Conservation (phyloP, 495 filamentous ascomycete genomes). For the Filosporella fistucella region DNA sequence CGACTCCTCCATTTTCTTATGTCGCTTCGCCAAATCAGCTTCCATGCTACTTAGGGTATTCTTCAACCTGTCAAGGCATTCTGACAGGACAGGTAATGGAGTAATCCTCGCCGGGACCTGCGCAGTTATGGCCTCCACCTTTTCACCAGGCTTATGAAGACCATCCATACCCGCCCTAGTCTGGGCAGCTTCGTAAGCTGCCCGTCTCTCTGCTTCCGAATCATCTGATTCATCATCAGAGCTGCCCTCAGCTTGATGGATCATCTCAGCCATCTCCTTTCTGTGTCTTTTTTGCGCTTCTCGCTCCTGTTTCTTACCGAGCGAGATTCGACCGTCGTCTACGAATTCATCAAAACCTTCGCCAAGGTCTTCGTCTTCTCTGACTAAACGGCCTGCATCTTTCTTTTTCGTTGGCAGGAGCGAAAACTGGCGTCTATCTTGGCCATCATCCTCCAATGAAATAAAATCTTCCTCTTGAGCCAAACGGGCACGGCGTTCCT, state of each 20-base stretch:
- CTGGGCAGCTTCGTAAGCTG: constrained; percentile 87
- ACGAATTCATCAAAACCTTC: constrained; percentile 94
- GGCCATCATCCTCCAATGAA: constrained; percentile 57
- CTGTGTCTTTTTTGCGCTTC: constrained; percentile 63
- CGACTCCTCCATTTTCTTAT: constrained; percentile 56
- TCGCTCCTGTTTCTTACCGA: constrained; percentile 77
- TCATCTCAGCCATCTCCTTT: constrained; percentile 77
- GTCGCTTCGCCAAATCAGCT: constrained; percentile 44
- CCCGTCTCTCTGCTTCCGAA: constrained; percentile 72
- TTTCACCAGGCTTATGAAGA: constrained; percentile 33
- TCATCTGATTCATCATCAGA: constrained; percentile 62
- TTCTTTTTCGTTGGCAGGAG: constrained; percentile 47
- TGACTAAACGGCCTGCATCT: constrained; percentile 67
- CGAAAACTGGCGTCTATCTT: constrained; percentile 41
- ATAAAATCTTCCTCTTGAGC: constrained; percentile 81
- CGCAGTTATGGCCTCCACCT: constrained; percentile 2
- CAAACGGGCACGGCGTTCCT: constrained; percentile 74
- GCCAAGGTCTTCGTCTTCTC: constrained; percentile 88
- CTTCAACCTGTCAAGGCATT: constrained; percentile 44
- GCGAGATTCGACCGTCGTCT: constrained; percentile 73
- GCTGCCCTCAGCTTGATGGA: constrained; percentile 68
- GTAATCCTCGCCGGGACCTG: constrained; percentile 50
- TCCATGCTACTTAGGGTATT: constrained; percentile 52
- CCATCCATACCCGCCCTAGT: constrained; percentile 75
- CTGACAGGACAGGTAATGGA: constrained; percentile 48